phyloP scores from a whole-genome alignment of 75 land plant genomes.

The Gnetum montanum region DNA sequence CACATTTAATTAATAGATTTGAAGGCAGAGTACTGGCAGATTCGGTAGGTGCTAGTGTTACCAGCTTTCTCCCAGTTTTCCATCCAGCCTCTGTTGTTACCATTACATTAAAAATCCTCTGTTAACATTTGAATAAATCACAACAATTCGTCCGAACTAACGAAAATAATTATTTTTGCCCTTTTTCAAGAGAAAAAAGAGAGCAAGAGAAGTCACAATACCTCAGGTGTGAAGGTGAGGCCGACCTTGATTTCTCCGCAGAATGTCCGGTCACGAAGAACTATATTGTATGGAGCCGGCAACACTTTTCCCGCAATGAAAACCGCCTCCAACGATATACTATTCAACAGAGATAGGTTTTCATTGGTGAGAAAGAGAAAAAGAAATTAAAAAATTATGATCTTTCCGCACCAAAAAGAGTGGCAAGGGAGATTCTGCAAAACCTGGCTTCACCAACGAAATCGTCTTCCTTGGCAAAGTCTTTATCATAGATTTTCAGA shows the following conservation, averaged over 20 bases:
- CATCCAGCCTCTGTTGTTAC: too few relatives aligned
- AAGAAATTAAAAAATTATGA: not conserved
- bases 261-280: conserved; percentile 15
- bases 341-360: not conserved
- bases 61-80: too few relatives aligned
- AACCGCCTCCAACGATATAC: not conserved
- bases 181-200: too few relatives aligned
- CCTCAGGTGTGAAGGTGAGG: conserved; percentile 13
- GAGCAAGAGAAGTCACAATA: too few relatives aligned
- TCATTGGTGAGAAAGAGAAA: too few relatives aligned
- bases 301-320: not conserved
- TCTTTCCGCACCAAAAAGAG: not conserved
- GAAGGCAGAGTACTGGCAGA: too few relatives aligned
- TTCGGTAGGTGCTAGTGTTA: too few relatives aligned
- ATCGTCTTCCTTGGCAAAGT: conserved; percentile 36
- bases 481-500: conserved; percentile 59
- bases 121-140: too few relatives aligned
- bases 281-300: conserved; percentile 16
- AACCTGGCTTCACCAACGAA: conserved; percentile 55
- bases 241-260: conserved; percentile 29
- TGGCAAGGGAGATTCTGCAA: conserved; percentile 4
- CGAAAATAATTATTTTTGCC: too few relatives aligned
- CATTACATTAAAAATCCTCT: too few relatives aligned
- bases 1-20: too few relatives aligned
- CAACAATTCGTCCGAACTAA: too few relatives aligned